These are phyloP conservation scores for Gracilariopsis chorda DNA, from an alignment of 23 red algal species.

Conservation along the genomic window DNA sequence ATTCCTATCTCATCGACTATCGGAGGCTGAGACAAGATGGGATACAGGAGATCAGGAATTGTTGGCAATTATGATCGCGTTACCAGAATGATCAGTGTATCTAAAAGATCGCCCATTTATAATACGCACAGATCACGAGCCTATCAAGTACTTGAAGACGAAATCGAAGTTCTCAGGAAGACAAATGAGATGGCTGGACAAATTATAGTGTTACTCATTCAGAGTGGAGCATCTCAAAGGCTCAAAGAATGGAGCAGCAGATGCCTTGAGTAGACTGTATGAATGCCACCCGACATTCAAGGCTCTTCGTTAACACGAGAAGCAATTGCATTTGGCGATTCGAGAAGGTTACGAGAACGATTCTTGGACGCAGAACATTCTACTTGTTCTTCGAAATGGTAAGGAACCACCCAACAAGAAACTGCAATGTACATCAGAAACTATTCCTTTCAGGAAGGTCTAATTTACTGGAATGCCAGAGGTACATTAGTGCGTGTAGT, in stretches of 20 bases:
- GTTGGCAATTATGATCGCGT: not conserved
- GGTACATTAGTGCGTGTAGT: not conserved
- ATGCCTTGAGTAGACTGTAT: not conserved
- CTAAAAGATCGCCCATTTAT: not conserved
- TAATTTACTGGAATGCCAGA: constrained; percentile 19
- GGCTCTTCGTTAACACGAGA: not conserved
- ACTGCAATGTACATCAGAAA: constrained; percentile 10
- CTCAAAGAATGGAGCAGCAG: not conserved
- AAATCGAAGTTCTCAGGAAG: not conserved
- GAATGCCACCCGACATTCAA: not conserved
- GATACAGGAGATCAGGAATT: constrained; percentile 22
- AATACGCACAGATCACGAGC: constrained; percentile 13
- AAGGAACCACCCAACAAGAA: not conserved
- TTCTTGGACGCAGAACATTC: not conserved
- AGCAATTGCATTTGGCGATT: not conserved
- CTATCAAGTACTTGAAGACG: not conserved
- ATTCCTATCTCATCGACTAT: constrained; percentile 5
- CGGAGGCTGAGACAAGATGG: not conserved
- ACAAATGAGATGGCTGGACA: constrained; percentile 23
- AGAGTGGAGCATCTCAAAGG: not conserved
- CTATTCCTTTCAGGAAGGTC: not conserved
- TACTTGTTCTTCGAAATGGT: not conserved
- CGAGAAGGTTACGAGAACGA: not conserved
- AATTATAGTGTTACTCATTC: constrained; percentile 4
- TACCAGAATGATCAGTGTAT: constrained; percentile 11